These are phyloP conservation scores for Apiospora aurea DNA, from an alignment of 2,329 filamentous ascomycete genomes.

Conservation along the genomic window DNA sequence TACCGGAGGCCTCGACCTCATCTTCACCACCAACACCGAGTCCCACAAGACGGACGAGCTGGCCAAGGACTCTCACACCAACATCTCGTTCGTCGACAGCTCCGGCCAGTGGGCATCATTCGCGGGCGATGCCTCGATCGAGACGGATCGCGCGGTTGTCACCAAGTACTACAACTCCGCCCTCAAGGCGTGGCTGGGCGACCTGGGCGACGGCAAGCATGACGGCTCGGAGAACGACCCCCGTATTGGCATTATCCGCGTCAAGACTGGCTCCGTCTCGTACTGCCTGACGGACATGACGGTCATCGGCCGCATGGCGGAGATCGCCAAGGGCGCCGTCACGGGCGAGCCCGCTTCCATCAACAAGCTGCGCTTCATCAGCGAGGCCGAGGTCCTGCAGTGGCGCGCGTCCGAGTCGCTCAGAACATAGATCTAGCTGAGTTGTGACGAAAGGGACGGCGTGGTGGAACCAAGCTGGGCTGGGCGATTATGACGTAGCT, in stretches of 20 bases:
- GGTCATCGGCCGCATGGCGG: conserved; percentile 67
- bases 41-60: conserved; percentile 88
- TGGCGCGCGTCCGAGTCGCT: conserved; percentile 48
- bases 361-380: conserved; percentile 80
- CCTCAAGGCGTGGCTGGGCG: conserved; percentile 86
- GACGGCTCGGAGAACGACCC: conserved; percentile 84
- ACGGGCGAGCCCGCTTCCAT: conserved; percentile 75
- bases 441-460: not conserved
- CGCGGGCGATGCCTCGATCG: conserved; percentile 73
- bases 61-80: conserved; percentile 73
- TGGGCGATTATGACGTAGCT: not conserved
- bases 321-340: conserved; percentile 77
- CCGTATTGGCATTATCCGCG: conserved; percentile 80
- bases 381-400: conserved; percentile 67
- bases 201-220: conserved; percentile 82
- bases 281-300: conserved; percentile 73
- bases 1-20: conserved; percentile 77
- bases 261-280: conserved; percentile 75
- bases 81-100: conserved; percentile 79
- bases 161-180: conserved; percentile 77
- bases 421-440: not conserved
- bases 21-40: conserved; percentile 93
- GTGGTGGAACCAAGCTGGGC: not conserved
- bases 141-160: conserved; percentile 73
- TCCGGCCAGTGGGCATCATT: conserved; percentile 87